Evolutionary conservation across 2,329 filamentous ascomycete genomes (phyloP).

Genomic region (Penicillium sp.): DNA sequence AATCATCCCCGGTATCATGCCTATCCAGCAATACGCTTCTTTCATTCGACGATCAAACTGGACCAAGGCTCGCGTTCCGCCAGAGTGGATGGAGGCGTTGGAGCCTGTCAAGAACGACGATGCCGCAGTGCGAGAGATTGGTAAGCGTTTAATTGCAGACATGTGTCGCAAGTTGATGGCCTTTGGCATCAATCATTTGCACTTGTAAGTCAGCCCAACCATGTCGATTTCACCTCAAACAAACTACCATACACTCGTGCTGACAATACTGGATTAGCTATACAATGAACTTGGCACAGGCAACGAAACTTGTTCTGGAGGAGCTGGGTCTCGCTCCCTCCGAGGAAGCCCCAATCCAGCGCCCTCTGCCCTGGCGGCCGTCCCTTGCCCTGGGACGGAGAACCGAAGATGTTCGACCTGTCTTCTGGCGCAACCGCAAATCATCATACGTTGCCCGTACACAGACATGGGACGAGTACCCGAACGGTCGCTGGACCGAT

Average conservation of each 20-base stretch:
- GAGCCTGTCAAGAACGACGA: conserved; percentile 98
- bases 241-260: conserved; percentile 33
- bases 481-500: conserved; percentile 98
- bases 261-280: conserved; percentile 54
- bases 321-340: conserved; percentile 83
- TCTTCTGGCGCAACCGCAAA: conserved; percentile 98
- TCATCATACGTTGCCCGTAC: conserved; percentile 94
- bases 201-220: conserved; percentile 64
- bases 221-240: background rate
- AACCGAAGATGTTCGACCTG: conserved; percentile 93
- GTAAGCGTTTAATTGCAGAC: conserved; percentile 81
- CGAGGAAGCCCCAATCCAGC: conserved; percentile 75
- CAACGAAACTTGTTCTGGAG: conserved; percentile 90
- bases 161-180: conserved; percentile 86
- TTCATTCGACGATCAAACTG: conserved; percentile 89
- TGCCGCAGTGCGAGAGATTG: conserved; percentile 84
- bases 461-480: conserved; percentile 98
- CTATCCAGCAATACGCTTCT: conserved; percentile 91
- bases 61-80: conserved; percentile 83
- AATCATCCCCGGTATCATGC: conserved; percentile 87
- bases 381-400: conserved; percentile 86
- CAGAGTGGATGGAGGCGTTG: conserved; percentile 76
- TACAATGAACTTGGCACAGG: conserved; percentile 97
- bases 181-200: conserved; percentile 81
- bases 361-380: conserved; percentile 93